Evolutionary conservation across 768 basidiomycete species (phyloP).

Genomic region (Strobilomyces dryophilus): DNA sequence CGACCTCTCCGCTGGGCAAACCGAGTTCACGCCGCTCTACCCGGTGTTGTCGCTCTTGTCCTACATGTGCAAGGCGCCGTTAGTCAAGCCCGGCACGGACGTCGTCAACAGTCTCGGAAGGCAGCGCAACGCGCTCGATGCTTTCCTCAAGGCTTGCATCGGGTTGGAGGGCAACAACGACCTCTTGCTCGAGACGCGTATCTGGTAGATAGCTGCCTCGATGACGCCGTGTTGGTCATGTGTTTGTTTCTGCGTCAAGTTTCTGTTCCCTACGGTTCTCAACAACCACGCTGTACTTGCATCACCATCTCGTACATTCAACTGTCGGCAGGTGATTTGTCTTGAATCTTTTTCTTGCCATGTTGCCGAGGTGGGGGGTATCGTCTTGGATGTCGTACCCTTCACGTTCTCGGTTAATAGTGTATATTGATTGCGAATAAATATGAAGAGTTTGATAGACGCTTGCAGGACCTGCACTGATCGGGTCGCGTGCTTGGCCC

Average conservation of each 20-base stretch:
- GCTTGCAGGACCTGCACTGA: too few species aligned
- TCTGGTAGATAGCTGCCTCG: conserved; percentile 58
- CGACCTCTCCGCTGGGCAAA: conserved; percentile 38
- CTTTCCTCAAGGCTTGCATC: conserved; percentile 91
- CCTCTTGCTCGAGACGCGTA: conserved; percentile 79
- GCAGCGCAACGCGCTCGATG: conserved; percentile 91
- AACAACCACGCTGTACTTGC: conserved; percentile 11
- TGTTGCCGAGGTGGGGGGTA: too few species aligned
- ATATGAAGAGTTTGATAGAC: too few species aligned
- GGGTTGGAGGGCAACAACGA: conserved; percentile 83
- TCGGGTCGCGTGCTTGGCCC: too few species aligned
- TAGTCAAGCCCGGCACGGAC: conserved; percentile 89
- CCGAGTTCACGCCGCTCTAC: conserved; percentile 82
- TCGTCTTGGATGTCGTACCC: too few species aligned
- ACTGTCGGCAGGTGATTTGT: background rate
- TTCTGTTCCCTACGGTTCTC: conserved; percentile 12
- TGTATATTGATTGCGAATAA: too few species aligned
- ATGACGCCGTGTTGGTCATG: background rate
- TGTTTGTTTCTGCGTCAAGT: background rate
- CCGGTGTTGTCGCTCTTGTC: conserved; percentile 87
- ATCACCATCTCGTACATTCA: background rate
- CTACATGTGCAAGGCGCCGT: conserved; percentile 98
- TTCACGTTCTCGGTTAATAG: too few species aligned
- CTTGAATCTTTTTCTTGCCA: background rate
- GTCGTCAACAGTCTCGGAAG: conserved; percentile 94